Conservation (phyloP, 1,284 basidiomycete species). For the Sporisorium reilianum region DNA sequence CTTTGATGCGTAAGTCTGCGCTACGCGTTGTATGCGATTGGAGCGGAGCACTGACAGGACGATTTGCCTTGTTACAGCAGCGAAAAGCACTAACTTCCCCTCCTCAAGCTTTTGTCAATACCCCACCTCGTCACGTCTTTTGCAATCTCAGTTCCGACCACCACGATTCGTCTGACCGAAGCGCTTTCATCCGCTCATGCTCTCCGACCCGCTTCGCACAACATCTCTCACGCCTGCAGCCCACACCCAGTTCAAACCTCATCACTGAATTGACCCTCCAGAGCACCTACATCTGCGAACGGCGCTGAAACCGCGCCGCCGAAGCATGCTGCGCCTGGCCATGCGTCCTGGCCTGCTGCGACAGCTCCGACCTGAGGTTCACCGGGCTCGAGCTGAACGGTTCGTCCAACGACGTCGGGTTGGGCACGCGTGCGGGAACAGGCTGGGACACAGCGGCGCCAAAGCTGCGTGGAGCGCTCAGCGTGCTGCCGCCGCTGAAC, state of each 20-base stretch:
- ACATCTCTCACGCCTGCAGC: neutral
- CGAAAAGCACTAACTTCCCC: conserved; percentile 5
- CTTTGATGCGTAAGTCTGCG: conserved; percentile 42
- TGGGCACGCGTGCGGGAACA: conserved; percentile 1
- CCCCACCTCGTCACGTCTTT: neutral
- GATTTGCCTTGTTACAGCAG: neutral
- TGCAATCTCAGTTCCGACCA: neutral
- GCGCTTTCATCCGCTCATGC: neutral
- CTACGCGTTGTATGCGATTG: no score
- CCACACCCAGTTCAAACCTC: neutral
- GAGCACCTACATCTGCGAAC: neutral
- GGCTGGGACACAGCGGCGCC: neutral
- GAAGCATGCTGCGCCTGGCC: conserved; percentile 12
- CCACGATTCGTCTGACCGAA: neutral
- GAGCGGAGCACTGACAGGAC: neutral
- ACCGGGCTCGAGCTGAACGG: conserved; percentile 44
- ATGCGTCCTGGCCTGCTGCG: conserved; percentile 30
- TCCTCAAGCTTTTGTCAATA: neutral
- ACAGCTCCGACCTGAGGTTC: conserved; percentile 22
- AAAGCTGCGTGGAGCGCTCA: neutral
- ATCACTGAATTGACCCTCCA: neutral
- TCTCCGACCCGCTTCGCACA: no score
- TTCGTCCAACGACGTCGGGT: conserved; percentile 28
- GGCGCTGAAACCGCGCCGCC: neutral
- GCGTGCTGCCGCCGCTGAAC: neutral